Evolutionary conservation across 352 stramenopile genomes (phyloP), one percentile per base, ranked within the genome.

Genomic region (Pythium pectinolyticum): DNA sequence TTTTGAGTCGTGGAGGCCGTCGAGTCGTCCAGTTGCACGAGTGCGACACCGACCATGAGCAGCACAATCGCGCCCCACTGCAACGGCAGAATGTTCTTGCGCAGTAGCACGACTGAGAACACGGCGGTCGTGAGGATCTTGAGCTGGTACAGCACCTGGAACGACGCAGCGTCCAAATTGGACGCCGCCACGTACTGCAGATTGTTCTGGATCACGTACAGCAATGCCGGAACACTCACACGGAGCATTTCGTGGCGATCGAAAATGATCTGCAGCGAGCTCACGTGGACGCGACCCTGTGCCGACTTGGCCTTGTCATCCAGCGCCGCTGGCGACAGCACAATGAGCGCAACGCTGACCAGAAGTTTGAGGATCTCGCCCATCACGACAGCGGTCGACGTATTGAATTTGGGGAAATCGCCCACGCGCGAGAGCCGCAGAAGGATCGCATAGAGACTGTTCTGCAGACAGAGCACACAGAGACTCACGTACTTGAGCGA

Each of bases 191-290:
- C 74, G 54, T 92, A 91, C 72, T 92, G 83, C 35, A 94, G 62
- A 51, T 92, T 94, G 78, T 94, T 94, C 61, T 92, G 86, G 39
- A 92, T 71, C 19, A 92, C 80, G 60, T 94, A 94, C 17, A 94
- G 76, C 65, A 90, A 64, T 39, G 84, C 84, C 15, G 84, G 84
- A 10, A 93, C 74, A 68, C 80, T 89, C 67, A 93, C 73, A 45
- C 84, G 82, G 56, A 91, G 70, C 63, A 93, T 61, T 57, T 93
- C 84, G 19, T 67, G 61, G 30, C 52, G 50, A 53, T 88, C 82
- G n/a, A 88, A 83, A 58, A 93, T 88, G 20, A 73, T 70, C 24
- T 54, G 20, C 32, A 70, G 48, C 45, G 71, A 66, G 24, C 43
- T 62, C 10, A 30, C 51, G 25, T 48, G 40, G 1, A 46, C 52